A percentile compares a stretch with the other conserved stretches of the same genome.
These are phyloP conservation scores for Barbarea vulgaris DNA, from an alignment of 345 rosid species.

Conservation along the genomic window DNA sequence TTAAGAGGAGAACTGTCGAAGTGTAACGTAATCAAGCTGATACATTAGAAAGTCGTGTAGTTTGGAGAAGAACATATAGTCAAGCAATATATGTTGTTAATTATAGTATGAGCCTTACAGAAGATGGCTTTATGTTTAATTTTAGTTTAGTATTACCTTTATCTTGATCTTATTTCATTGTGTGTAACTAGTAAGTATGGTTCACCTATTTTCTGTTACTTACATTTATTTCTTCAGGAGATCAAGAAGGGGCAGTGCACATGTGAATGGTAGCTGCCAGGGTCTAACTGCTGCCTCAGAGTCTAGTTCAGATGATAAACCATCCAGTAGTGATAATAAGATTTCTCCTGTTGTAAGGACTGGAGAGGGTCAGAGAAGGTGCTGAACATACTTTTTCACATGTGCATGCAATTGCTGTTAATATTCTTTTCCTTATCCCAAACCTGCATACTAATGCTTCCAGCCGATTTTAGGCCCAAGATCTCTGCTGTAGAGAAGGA, in stretches of 20 bases:
- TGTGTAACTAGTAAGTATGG: not conserved
- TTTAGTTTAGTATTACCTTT: not conserved
- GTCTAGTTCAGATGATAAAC: conserved; percentile 77
- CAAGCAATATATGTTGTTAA: conserved; percentile 1
- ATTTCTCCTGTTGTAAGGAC: conserved; percentile 48
- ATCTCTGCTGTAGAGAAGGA: conserved; percentile 43
- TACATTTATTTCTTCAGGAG: conserved; percentile 31
- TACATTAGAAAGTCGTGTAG: not conserved
- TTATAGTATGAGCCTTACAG: conserved; percentile 1
- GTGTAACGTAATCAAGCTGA: not conserved
- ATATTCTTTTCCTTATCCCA: conserved; percentile 16
- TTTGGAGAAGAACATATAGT: conserved; percentile 11
- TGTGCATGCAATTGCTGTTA: conserved; percentile 20
- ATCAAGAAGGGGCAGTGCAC: conserved; percentile 50
- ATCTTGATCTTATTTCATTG: not conserved
- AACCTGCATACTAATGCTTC: conserved; percentile 28
- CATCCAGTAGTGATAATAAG: conserved; percentile 65
- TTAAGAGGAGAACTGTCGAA: conserved; percentile 10
- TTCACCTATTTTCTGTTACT: conserved; percentile 12
- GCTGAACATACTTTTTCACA: conserved; percentile 20
- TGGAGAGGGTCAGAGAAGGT: conserved; percentile 62
- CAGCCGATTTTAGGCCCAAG: conserved; percentile 48
- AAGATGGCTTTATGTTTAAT: conserved; percentile 10
- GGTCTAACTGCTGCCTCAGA: conserved; percentile 66
- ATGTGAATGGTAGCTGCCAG: conserved; percentile 47